Evolutionary conservation across 495 filamentous ascomycete genomes (phyloP).

Genomic region (Penicillium cinerascens): DNA sequence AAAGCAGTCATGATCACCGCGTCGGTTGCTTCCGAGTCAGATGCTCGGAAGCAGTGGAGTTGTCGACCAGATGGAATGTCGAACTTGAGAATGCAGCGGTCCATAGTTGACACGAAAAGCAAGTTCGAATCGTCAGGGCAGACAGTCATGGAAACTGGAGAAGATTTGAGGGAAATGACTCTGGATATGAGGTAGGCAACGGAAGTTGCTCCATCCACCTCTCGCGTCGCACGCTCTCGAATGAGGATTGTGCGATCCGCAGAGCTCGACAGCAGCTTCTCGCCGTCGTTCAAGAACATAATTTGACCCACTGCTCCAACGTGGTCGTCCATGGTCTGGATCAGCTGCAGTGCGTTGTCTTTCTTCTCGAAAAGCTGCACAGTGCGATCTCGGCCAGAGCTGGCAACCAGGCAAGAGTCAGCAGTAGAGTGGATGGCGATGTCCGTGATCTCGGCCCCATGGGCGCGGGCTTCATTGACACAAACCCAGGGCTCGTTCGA

Average conservation of each 20-base stretch:
- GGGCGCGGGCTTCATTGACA: slow-evolving; percentile 70
- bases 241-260: slow-evolving; percentile 81
- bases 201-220: slow-evolving; percentile 57
- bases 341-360: slow-evolving; percentile 51
- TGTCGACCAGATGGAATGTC: slow-evolving; percentile 69
- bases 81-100: slow-evolving; percentile 74
- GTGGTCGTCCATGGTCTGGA: slow-evolving; percentile 78
- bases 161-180: slow-evolving; percentile 77
- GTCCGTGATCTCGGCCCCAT: slow-evolving; percentile 80
- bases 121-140: slow-evolving; percentile 56
- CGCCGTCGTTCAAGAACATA: slow-evolving; percentile 58
- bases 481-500: slow-evolving; percentile 46
- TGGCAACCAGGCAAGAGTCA: slow-evolving; percentile 59
- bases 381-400: slow-evolving; percentile 81
- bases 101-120: slow-evolving; percentile 73
- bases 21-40: slow-evolving; percentile 73
- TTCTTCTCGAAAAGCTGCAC: slow-evolving; percentile 76
- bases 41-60: slow-evolving; percentile 71
- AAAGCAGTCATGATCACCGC: slow-evolving; percentile 79
- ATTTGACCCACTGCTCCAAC: slow-evolving; percentile 64
- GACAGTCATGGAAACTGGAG: slow-evolving; percentile 77
- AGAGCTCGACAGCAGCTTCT: slow-evolving; percentile 79
- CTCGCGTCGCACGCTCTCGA: slow-evolving; percentile 67
- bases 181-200: slow-evolving; percentile 72
- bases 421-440: slow-evolving; percentile 55